A percentile compares a stretch with the other conserved stretches of the same genome.
These are phyloP conservation scores for Emericellopsis cladophorae DNA, from an alignment of 2,329 filamentous ascomycete genomes.

Conservation along the genomic window DNA sequence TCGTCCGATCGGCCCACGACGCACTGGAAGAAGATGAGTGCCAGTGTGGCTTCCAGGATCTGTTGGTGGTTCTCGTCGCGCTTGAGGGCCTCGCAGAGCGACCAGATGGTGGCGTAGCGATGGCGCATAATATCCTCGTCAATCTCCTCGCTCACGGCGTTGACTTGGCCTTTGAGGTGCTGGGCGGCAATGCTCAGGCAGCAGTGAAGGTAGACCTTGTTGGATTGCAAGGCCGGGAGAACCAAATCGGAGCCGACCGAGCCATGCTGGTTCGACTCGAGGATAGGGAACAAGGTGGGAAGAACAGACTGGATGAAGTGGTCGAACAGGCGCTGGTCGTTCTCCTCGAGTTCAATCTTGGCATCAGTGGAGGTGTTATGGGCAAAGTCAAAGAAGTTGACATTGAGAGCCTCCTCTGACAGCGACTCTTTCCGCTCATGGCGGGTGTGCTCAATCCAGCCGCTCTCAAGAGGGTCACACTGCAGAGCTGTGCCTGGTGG, in stretches of 20 bases:
- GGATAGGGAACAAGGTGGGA: constrained; percentile 80
- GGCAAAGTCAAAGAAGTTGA: constrained; percentile 74
- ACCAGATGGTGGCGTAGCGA: constrained; percentile 74
- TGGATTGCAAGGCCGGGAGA: constrained; percentile 76
- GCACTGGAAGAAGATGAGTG: constrained; percentile 94
- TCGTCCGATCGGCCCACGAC: constrained; percentile 80
- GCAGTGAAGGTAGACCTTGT: constrained; percentile 90
- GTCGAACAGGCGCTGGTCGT: constrained; percentile 74
- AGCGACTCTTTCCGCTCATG: constrained; percentile 48
- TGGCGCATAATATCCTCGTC: constrained; percentile 89
- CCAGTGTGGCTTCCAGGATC: constrained; percentile 83
- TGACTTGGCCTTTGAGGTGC: constrained; percentile 67
- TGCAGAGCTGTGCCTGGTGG: constrained; percentile 55
- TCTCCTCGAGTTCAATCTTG: constrained; percentile 73
- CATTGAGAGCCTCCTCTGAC: constrained; percentile 51
- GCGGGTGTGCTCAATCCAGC: constrained; percentile 36
- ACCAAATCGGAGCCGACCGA: constrained; percentile 72
- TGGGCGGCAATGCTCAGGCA: constrained; percentile 88
- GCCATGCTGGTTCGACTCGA: constrained; percentile 81
- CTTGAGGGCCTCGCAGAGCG: constrained; percentile 71
- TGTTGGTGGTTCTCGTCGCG: constrained; percentile 72
- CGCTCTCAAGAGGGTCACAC: constrained; percentile 47
- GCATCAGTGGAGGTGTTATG: constrained; percentile 49
- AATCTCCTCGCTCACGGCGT: constrained; percentile 56
- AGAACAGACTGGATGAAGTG: constrained; percentile 86